Evolutionary conservation across 73 alveolate species (phyloP), one percentile per base, ranked within the genome.

Genomic region (Paramecium biaurelia): DNA sequence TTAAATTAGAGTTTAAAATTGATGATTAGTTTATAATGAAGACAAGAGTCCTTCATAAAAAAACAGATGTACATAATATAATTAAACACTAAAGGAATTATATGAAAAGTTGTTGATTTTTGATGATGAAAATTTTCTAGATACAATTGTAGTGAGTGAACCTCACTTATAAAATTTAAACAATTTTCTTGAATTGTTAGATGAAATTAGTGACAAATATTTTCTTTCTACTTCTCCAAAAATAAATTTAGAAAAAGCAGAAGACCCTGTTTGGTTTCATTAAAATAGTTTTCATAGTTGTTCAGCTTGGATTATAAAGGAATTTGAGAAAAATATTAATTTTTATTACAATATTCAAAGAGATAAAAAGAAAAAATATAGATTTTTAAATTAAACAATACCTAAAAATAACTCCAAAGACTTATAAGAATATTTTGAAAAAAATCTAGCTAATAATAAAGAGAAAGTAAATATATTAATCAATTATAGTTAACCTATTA

Each of bases 51-150:
- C 49, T 24, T 30, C 84, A 63, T 26, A 30, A 63, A 63, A 63
- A 63, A 32, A 32, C 84, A 63, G 84, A 63, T 26, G 84, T 63
- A 63, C 3, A 1, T 7, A 7, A 30, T 26, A 26, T 7, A 26
- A 7, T 11, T 63, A 63, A 23, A 11, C 8, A 12, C 4, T 63
- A 11, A 5, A 63, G 84, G 84, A 63, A 63, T 24, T 63, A 12
- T 63, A 30, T 63, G 84, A 63, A 9, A 23, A 63, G 45, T 3
- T 63, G 41, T 0, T 30, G 14, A 63, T 63, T 63, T 26, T 26
- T 63, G 84, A 63, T 63, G 84, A 63, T 32, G 84, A 63, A 63
- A 63, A 26, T 32, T 63, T 63, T 63, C 20, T 63, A 32, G 84
- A 63, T 32, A 63, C 84, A 1, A 26, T 63, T 12, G 12, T 30